Evolutionary conservation across 371 early-diverging fungal species (phyloP).

Genomic region (Rhizomucor pusillus): DNA sequence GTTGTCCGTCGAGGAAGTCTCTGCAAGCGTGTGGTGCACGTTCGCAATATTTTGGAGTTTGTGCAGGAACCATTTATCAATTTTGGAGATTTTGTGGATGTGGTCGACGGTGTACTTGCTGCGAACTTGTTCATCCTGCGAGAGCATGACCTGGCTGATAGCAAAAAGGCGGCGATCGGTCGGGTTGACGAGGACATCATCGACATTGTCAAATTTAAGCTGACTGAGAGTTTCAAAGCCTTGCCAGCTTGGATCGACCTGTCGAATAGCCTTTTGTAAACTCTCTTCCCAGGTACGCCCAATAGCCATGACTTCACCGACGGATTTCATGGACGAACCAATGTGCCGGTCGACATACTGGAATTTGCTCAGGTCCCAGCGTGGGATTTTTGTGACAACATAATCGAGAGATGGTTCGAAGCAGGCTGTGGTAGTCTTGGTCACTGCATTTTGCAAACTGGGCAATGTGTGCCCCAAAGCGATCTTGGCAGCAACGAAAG

Average conservation of each 20-base stretch:
- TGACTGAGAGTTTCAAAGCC: conserved; percentile 68
- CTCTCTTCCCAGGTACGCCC: conserved; percentile 94
- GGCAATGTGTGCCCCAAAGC: conserved; percentile 82
- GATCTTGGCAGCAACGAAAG: conserved; percentile 94
- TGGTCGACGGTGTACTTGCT: conserved; percentile 81
- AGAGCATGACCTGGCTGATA: conserved; percentile 57
- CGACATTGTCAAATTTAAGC: conserved; percentile 55
- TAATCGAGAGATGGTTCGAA: conserved; percentile 96
- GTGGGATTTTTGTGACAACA: conserved; percentile 92
- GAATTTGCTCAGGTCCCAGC: conserved; percentile 95
- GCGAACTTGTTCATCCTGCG: no score
- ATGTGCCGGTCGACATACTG: conserved; percentile 78
- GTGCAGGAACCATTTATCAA: conserved; percentile 95
- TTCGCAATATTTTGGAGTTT: conserved; percentile 84
- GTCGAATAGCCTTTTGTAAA: conserved; percentile 87
- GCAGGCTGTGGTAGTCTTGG: conserved; percentile 89
- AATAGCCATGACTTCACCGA: conserved; percentile 97
- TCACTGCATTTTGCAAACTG: conserved; percentile 86
- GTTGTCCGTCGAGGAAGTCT: no score
- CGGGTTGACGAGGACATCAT: conserved; percentile 72
- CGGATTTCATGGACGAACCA: conserved; percentile 90
- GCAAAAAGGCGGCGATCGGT: conserved; percentile 91
- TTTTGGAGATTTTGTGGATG: conserved; percentile 84
- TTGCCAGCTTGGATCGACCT: conserved; percentile 65
- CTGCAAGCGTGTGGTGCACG: conserved; percentile 53